phyloP scores from a whole-genome alignment of 2,329 filamentous ascomycete species.

The Aspergillus ochraceus region DNA sequence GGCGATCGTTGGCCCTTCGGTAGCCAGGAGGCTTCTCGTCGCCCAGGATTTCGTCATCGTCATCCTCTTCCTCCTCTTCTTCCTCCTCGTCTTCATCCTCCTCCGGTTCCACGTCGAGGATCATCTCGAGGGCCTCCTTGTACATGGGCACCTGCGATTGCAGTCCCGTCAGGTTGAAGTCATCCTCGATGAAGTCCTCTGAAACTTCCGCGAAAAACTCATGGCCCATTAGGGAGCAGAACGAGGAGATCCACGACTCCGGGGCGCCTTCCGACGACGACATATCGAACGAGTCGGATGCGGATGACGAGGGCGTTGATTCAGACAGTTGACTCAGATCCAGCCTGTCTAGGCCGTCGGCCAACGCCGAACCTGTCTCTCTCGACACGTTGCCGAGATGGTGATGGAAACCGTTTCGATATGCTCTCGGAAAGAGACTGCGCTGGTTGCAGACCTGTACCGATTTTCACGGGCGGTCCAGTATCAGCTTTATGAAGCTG shows the following conservation, averaged over 20 bases:
- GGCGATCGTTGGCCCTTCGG: slow-evolving; percentile 61
- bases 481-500: slow-evolving; percentile 2
- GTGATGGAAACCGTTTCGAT: slow-evolving; percentile 8
- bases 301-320: slow-evolving; percentile 42
- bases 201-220: slow-evolving; percentile 99
- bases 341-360: slow-evolving; percentile 50
- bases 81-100: slow-evolving; percentile 71
- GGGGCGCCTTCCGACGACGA: slow-evolving; percentile 51
- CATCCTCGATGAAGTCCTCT: slow-evolving; percentile 99
- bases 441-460: slow-evolving; percentile 9
- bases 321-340: slow-evolving; percentile 47
- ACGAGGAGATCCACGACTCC: slow-evolving; percentile 98
- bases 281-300: slow-evolving; percentile 43
- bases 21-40: slow-evolving; percentile 50
- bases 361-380: slow-evolving; percentile 46
- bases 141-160: slow-evolving; percentile 97
- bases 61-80: slow-evolving; percentile 67
- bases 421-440: slow-evolving; percentile 14
- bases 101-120: slow-evolving; percentile 95
- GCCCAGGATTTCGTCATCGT: slow-evolving; percentile 66
- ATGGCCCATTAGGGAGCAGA: slow-evolving; percentile 91
- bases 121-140: slow-evolving; percentile 99
- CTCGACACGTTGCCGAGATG: slow-evolving; percentile 47
- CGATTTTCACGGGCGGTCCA: slow-evolving; percentile 9
- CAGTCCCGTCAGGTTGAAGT: slow-evolving; percentile 96